These are phyloP conservation scores for Marchantia polymorpha DNA, from an alignment of 225 moss, liverwort and hornwort genomes.

Conservation along the genomic window DNA sequence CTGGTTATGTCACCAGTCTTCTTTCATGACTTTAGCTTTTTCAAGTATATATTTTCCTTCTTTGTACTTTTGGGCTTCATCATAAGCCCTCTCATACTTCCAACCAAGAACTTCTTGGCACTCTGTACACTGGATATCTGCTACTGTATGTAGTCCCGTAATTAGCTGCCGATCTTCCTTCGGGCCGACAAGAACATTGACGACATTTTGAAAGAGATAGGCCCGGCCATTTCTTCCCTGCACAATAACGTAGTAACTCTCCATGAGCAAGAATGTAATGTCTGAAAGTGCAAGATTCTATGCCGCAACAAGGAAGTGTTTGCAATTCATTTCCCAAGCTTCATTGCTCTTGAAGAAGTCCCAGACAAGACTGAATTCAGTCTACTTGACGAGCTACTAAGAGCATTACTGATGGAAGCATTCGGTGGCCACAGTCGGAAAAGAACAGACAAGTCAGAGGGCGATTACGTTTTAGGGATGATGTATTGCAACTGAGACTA, in stretches of 20 bases:
- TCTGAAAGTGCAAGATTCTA: too few relatives aligned
- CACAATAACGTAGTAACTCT: conserved; percentile 7
- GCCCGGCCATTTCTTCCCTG: conserved; percentile 98
- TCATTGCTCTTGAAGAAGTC: too few relatives aligned
- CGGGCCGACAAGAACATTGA: conserved; percentile 74
- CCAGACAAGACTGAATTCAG: too few relatives aligned
- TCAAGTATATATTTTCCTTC: conserved; percentile 98
- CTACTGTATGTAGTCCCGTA: conserved; percentile 91
- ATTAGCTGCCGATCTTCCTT: conserved; percentile 86
- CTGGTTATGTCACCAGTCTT: conserved; percentile 64
- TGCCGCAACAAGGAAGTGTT: too few relatives aligned
- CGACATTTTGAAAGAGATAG: conserved; percentile 90
- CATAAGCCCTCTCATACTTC: conserved; percentile 97
- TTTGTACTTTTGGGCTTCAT: conserved; percentile 94
- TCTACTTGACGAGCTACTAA: too few relatives aligned
- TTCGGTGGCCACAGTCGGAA: too few relatives aligned
- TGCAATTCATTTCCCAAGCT: too few relatives aligned
- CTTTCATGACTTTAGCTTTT: conserved; percentile 96
- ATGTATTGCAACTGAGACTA: too few relatives aligned
- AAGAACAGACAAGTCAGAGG: too few relatives aligned
- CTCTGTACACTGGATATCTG: conserved; percentile 86
- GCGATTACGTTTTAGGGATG: too few relatives aligned
- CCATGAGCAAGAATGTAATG: background rate
- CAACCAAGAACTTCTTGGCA: conserved; percentile 95
- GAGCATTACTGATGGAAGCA: too few relatives aligned